Base-by-base conservation (phyloP, 2,329 filamentous ascomycete species). In the Samsoniella hepiali region DNA sequence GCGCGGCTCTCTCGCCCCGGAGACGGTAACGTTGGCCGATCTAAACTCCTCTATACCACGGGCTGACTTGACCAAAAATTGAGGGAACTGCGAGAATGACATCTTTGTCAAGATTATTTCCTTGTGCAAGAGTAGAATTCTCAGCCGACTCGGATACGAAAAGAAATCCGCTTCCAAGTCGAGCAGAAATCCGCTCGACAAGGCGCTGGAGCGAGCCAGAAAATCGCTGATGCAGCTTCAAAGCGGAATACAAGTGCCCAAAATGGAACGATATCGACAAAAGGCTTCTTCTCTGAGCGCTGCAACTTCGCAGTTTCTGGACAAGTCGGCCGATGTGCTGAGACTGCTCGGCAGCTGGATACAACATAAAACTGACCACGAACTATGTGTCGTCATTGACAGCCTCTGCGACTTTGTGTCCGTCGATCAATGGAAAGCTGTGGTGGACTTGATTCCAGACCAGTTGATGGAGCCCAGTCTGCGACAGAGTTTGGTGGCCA, bases 361-460 rank as follows among this genome's bases (percentile, higher is more conserved):
- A 5, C 32, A n/a, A 6, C 51, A 62, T 32, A 22, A 17, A 11
- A 49, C 31, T 9, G 34, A 62, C 44, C n/a, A 9, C 10, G 29
- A 34, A 10, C 32, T 62, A 22, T 50, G 51, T 17, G 34, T 51
- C 34, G 15, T 62, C 42, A 4, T 62, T 1, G 32, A 47, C 9
- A 51, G 31, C 15, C 34, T 62, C 42, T 50, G 32, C 3, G 40
- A 7, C 7, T 53, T 62, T 17, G 50, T 27, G 6, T 29, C 32
- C 8, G 31, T 3, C 7, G 32, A 49, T 13, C 10, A 34, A 8
- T 50, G 51, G 32, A 22, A 10, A 8, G 27, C 38, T 6, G 59
- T 62, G 6, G 13, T 62, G 13, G 34, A 50, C 5, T 32, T 62
- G 59, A 62, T 62, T 7, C 59, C 59, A 17, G 44, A 56, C 3